A percentile compares a stretch with the other conserved stretches of the same genome.
phyloP scores from a whole-genome alignment of 495 filamentous ascomycete genomes.

The Talaromyces proteolyticus region DNA sequence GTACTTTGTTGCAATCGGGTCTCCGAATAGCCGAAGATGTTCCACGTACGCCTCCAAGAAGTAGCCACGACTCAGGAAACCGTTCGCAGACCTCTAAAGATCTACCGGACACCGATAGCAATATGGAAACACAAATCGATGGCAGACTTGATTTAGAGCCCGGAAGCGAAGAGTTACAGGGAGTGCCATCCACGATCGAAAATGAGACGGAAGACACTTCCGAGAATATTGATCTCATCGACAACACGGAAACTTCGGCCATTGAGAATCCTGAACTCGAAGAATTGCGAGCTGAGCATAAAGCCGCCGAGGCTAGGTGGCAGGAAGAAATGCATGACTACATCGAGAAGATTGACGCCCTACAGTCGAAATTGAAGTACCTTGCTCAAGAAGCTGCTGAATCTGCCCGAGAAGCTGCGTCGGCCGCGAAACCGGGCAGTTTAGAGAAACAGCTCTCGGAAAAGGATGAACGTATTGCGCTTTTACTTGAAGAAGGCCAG shows the following conservation, averaged over 20 bases:
- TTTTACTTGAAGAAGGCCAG: conserved; percentile 89
- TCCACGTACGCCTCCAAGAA: conserved; percentile 9
- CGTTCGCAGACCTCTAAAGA: conserved; percentile 30
- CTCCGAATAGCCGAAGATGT: conserved; percentile 9
- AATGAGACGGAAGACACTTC: conserved; percentile 10
- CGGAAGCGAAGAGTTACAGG: no score
- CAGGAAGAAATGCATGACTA: conserved; percentile 78
- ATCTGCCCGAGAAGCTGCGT: conserved; percentile 57
- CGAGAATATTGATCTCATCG: conserved; percentile 6
- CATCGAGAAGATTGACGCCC: conserved; percentile 85
- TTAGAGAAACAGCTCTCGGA: conserved; percentile 74
- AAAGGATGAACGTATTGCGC: conserved; percentile 83
- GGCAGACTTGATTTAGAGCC: no score
- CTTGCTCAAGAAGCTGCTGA: conserved; percentile 74
- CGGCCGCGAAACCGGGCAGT: conserved; percentile 55
- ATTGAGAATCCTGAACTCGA: conserved; percentile 23
- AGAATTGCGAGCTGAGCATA: conserved; percentile 50
- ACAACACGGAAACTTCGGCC: conserved; percentile 1
- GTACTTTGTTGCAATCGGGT: conserved; percentile 11
- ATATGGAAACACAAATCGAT: no score
- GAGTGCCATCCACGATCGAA: background rate
- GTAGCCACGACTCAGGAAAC: conserved; percentile 26
- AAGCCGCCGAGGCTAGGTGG: conserved; percentile 54
- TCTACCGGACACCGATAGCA: conserved; percentile 9
- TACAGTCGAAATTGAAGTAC: conserved; percentile 86